Base-by-base conservation (phyloP, 2,329 filamentous ascomycete species). In the Pseudogymnoascus sp. region DNA sequence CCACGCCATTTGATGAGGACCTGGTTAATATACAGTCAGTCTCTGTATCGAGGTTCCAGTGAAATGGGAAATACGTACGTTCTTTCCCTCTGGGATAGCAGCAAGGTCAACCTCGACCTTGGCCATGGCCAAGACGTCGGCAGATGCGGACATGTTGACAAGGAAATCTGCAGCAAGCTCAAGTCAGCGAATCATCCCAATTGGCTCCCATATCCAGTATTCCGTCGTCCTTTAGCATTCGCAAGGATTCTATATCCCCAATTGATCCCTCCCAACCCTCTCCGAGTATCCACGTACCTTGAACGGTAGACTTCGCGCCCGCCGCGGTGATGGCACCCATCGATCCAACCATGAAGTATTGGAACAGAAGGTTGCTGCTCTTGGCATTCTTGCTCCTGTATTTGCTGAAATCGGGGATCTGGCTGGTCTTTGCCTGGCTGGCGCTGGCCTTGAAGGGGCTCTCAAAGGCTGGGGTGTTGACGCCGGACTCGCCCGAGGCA, bases 1-100 rank as follows among this genome's bases (percentile, higher is more conserved):
- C 94, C 94, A 83, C 94, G 90, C 94, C 94, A 99, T 83, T 99
- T 99, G 84, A 99, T 96, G 77, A 99, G 95, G 76, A 99, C 88
- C 89, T 92, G 72, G 50, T 12, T 6, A 57, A 35, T 43, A 64
- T 61, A 15, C 11, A 38, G 63, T 69, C 47, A 69, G 62, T 57
- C 43, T 50, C 38, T 30, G 11, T 2, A 9, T 35, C 20, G 28
- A 9, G 2, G 7, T 53, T 58, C 12, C 5, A n/a, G 36, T 53
- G 25, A 3, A 18, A 30, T 5, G 58, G 59, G 20, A 53, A 50
- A 62, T 60, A 82, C 88, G 76, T 81, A 92, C 94, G 82, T 99
- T 99, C 89, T 97, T 99, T 84, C 94, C 94, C 83, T 97, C 93
- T 66, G 94, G 94, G 72, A 99, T 97, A 67, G 90, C 77, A 71